Conservation (phyloP, 2,329 filamentous ascomycete genomes). For the Pseudogymnoascus pannorum region DNA sequence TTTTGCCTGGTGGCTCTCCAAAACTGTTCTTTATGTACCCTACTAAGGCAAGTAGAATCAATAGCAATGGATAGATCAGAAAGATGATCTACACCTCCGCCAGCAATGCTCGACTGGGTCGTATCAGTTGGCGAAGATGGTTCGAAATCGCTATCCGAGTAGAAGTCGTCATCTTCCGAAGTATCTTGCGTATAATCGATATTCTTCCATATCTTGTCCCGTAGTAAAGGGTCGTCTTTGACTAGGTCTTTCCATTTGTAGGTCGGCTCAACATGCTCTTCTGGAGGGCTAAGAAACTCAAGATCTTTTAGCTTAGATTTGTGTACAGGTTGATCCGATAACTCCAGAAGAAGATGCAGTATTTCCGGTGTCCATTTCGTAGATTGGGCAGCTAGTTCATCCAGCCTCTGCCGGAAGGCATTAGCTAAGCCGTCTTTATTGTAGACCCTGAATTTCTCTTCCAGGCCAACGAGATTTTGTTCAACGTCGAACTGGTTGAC, state of each 20-base stretch:
- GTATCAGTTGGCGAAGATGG: constrained; percentile 29
- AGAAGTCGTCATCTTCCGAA: constrained; percentile 46
- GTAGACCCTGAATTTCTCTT: constrained; percentile 79
- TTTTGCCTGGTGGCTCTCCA: constrained; percentile 33
- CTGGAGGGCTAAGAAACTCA: constrained; percentile 42
- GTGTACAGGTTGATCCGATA: constrained; percentile 72
- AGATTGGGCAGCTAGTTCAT: constrained; percentile 45
- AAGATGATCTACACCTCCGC: constrained; percentile 22
- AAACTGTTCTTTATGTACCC: constrained; percentile 37
- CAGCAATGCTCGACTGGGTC: constrained; percentile 28
- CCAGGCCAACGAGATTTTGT: constrained; percentile 59
- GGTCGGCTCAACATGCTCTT: constrained; percentile 37
- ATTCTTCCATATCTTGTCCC: constrained; percentile 63
- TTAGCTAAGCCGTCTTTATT: constrained; percentile 74
- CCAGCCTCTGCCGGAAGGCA: constrained; percentile 51
- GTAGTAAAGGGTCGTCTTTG: constrained; percentile 64
- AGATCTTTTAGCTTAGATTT: constrained; percentile 60
- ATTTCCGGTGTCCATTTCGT: constrained; percentile 71
- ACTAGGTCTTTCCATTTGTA: constrained; percentile 77
- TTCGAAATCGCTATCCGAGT: constrained; percentile 29
- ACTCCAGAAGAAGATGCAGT: constrained; percentile 67
- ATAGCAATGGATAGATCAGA: constrained; percentile 29
- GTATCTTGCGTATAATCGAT: constrained; percentile 59
- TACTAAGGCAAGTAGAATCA: constrained; percentile 30
- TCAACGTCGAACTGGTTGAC: constrained; percentile 71